Percentiles rank a stretch among this genome's conserved stretches.
phyloP scores from a whole-genome alignment of 2,329 filamentous ascomycete species.

The Fusarium proliferatum region DNA sequence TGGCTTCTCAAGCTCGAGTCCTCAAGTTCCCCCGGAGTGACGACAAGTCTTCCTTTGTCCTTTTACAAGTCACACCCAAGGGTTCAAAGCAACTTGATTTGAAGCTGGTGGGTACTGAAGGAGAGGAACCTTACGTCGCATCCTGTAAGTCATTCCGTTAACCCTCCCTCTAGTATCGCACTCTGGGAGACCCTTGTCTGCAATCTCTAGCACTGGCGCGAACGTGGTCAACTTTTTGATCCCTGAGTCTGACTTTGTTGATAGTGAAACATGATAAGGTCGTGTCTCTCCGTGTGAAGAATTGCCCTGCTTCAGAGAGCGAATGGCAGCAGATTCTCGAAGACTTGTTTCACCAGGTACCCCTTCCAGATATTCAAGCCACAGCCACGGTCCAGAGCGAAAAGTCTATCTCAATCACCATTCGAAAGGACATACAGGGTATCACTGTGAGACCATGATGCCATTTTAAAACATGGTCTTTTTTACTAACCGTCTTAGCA shows the following conservation, averaged over 20 bases:
- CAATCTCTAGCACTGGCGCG: constrained; percentile 33
- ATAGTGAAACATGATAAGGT: constrained; percentile 68
- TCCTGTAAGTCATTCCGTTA: constrained; percentile 61
- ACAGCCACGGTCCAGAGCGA: constrained; percentile 68
- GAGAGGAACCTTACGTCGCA: constrained; percentile 67
- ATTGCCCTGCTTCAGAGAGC: constrained; percentile 64
- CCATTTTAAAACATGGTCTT: constrained; percentile 21
- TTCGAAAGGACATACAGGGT: constrained; percentile 73
- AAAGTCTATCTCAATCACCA: constrained; percentile 66
- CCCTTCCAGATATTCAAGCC: constrained; percentile 66
- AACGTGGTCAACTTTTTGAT: constrained; percentile 28
- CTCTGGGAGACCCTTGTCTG: constrained; percentile 29
- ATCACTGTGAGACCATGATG: constrained; percentile 67
- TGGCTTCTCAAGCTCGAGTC: constrained; percentile 51
- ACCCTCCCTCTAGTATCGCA: constrained; percentile 20
- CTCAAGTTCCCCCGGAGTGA: constrained; percentile 70
- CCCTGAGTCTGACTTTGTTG: constrained; percentile 37
- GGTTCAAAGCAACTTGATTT: constrained; percentile 69
- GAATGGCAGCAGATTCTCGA: constrained; percentile 75
- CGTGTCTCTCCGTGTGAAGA: constrained; percentile 63
- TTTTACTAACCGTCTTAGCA: constrained; percentile 59
- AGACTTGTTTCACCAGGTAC: constrained; percentile 64
- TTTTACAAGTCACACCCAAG: constrained; percentile 68
- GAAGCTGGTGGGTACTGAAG: constrained; percentile 76
- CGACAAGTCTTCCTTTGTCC: constrained; percentile 63